These are phyloP conservation scores for Sanghuangporus baumii DNA, from an alignment of 1,284 basidiomycete species.

Conservation along the genomic window DNA sequence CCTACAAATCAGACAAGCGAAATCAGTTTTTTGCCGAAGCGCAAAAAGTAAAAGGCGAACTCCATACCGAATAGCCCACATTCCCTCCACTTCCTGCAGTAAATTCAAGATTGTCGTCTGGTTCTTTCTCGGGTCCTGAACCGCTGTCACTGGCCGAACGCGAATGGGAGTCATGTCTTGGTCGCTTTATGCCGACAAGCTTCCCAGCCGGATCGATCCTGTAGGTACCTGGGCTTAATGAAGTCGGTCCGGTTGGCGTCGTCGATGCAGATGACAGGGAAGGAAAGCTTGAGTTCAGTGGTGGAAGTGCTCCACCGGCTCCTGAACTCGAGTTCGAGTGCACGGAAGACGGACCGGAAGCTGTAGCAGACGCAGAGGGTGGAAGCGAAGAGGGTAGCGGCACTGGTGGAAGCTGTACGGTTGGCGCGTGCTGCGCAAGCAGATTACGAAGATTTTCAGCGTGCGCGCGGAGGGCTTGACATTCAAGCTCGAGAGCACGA, in stretches of 20 bases:
- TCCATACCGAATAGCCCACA: not conserved
- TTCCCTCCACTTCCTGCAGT: not conserved
- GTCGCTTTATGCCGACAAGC: not conserved
- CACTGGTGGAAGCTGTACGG: not conserved
- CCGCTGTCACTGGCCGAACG: not conserved
- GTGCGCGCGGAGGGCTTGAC: not conserved
- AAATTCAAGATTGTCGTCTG: not conserved
- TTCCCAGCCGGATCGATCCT: not conserved
- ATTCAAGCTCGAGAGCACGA: constrained; percentile 2
- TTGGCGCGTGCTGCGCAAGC: not conserved
- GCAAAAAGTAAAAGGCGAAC: not conserved
- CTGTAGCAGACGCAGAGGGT: not conserved
- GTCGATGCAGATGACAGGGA: not conserved
- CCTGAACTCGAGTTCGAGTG: not conserved
- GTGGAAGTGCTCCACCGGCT: not conserved
- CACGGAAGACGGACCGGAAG: not conserved
- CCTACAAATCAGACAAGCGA: not conserved
- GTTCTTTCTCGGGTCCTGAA: not conserved
- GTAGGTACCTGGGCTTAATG: not conserved
- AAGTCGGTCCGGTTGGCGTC: not conserved
- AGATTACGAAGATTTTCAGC: not conserved
- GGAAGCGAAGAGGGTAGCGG: not conserved
- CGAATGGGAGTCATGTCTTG: not conserved
- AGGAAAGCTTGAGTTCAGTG: not conserved
- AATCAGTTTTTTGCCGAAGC: too few relatives aligned